Percentiles rank a stretch among this genome's conserved stretches.
phyloP scores from a whole-genome alignment of 768 basidiomycete species.

The Macrolepiota dolichaula region DNA sequence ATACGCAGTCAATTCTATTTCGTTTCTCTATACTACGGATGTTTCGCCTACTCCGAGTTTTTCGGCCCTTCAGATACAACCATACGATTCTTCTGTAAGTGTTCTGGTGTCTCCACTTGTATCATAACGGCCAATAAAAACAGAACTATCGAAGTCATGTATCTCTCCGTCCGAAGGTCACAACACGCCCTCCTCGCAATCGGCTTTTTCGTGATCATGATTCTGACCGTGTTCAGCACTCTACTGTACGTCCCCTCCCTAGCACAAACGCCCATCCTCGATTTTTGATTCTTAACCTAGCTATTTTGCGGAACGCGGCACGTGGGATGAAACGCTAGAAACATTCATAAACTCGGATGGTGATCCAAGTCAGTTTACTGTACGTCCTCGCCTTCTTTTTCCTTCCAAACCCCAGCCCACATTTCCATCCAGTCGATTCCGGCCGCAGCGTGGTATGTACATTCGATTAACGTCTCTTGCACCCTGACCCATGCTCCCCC shows the following conservation, averaged over 20 bases:
- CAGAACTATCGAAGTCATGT: constrained; percentile 92
- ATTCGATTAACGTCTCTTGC: background rate
- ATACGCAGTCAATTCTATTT: constrained; percentile 67
- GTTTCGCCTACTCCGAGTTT: constrained; percentile 85
- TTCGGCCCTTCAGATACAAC: constrained; percentile 84
- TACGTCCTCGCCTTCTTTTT: constrained; percentile 26
- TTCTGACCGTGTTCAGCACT: constrained; percentile 85
- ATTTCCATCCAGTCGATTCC: constrained; percentile 30
- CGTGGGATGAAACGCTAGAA: constrained; percentile 79
- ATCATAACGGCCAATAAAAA: constrained; percentile 1
- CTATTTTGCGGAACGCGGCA: constrained; percentile 88
- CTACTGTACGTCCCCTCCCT: constrained; percentile 50
- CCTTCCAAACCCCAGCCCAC: background rate
- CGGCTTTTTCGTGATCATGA: constrained; percentile 85
- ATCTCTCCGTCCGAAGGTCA: constrained; percentile 78
- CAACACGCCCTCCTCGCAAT: constrained; percentile 86
- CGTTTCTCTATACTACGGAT: constrained; percentile 89
- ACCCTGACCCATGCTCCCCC: constrained; percentile 19
- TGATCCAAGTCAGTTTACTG: constrained; percentile 76
- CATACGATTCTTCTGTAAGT: constrained; percentile 79
- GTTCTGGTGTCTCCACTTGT: background rate
- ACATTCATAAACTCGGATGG: constrained; percentile 86
- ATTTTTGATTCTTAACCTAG: constrained; percentile 27
- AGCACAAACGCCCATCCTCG: background rate
- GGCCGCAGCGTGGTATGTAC: constrained; percentile 52